A percentile compares a stretch with the other conserved stretches of the same genome.
Evolutionary conservation across 2,329 filamentous ascomycete species (phyloP).

Genomic region (Colletotrichum viniferum): DNA sequence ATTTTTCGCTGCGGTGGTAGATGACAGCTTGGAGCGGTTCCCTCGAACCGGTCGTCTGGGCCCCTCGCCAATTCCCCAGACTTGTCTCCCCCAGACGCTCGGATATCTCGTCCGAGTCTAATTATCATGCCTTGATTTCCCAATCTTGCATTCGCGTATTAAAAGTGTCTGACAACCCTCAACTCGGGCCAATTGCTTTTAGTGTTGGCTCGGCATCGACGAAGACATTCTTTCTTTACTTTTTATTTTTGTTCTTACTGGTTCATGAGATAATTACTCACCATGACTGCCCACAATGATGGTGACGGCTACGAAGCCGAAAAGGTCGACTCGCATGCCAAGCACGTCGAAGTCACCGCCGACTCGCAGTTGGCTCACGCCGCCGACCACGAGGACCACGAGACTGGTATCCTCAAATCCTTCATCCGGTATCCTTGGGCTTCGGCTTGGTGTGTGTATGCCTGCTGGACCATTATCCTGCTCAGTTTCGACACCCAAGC

Average conservation of each 20-base stretch:
- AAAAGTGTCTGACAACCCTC: background rate
- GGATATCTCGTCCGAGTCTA: background rate
- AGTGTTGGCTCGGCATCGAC: background rate
- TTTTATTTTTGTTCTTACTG: background rate
- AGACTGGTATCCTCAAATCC: conserved; percentile 25
- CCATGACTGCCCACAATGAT: background rate
- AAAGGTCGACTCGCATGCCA: background rate
- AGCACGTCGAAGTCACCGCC: background rate
- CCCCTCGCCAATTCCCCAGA: background rate
- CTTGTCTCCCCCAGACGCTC: background rate
- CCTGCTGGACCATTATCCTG: conserved; percentile 42
- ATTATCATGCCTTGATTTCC: background rate
- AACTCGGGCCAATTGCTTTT: background rate
- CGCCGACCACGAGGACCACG: conserved; percentile 29
- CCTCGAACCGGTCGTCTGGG: background rate
- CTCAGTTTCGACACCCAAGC: conserved; percentile 46
- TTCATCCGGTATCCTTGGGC: conserved; percentile 29
- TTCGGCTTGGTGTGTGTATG: conserved; percentile 40
- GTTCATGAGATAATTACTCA: background rate
- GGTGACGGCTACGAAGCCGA: conserved; percentile 1
- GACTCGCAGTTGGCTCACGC: background rate
- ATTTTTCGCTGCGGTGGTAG: background rate
- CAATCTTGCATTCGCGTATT: background rate
- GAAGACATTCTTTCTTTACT: background rate
- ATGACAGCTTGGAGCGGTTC: background rate